Base-by-base conservation (phyloP, 1,139 yeast genomes). In the Sugiyamaella pinicola region DNA sequence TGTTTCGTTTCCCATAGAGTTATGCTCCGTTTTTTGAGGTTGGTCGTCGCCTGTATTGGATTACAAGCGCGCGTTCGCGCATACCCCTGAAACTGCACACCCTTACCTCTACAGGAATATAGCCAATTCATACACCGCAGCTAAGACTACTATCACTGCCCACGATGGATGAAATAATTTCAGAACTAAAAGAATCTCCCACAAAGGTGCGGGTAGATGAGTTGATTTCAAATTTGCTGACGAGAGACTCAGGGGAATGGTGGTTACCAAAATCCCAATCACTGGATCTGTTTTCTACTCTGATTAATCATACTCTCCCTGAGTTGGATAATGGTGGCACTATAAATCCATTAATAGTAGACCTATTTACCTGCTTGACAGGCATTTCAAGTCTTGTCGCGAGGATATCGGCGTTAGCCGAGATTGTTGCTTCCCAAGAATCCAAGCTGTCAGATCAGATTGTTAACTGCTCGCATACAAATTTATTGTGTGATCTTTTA, bases 271-370 rank as follows among this genome's bases (percentile, higher is more conserved):
- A 28, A 12, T 29, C 55, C 8, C 12, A 24, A 1, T 44, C 59
- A 7, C 21, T 60, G 41, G 57, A 43, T 21, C 28, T 60, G 2
- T 60, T 54, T 42, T 51, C 59, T 8, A 49, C 52, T 10, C 52
- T 60, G 18, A 53, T 60, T 10, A 57, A 55, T 46, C 45, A 54
- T 15, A 59, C 61, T 5, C 47, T 60, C 13, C 63, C 63, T 4
- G 41, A 54, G 19, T 18, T 53, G 18, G 48, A 51, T 13, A 31
- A 31, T 19, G 50, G 45, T 18, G 41, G 45, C 9, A 19, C 48
- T 38, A 43, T 49, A 7, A 34, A 35, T 22, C 29, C 42, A 7
- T 18, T 22, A 13, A 29, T 56, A 19, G 26, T 37, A 31, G 54
- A 56, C 31, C 29, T 55, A 21, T 57, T 58, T 29, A 45, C 47